Percentiles rank a stretch among this genome's conserved stretches.
These are phyloP conservation scores for Gonapodya sp. DNA, from an alignment of 192 early-diverging fungal genomes.

Conservation along the genomic window DNA sequence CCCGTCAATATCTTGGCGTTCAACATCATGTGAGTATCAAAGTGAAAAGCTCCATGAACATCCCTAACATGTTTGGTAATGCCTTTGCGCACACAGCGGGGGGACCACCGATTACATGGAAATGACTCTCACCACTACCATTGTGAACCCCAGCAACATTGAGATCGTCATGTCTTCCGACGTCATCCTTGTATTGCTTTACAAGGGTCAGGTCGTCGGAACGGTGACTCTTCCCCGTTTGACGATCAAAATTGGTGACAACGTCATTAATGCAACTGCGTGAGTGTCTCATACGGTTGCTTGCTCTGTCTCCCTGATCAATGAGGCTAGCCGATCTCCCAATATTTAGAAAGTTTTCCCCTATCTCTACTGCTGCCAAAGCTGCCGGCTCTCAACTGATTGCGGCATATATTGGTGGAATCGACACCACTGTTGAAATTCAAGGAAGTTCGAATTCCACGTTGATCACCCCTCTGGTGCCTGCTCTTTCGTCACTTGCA, in stretches of 20 bases:
- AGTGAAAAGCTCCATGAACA: too few relatives aligned
- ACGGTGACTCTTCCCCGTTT: slow-evolving; percentile 31
- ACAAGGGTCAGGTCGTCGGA: slow-evolving; percentile 32
- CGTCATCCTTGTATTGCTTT: slow-evolving; percentile 34
- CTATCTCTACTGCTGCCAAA: slow-evolving; percentile 36
- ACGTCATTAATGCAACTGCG: slow-evolving; percentile 27
- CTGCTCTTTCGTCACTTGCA: slow-evolving; percentile 29
- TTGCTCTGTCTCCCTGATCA: too few relatives aligned
- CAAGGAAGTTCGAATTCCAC: slow-evolving; percentile 33
- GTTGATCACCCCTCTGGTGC: slow-evolving; percentile 30
- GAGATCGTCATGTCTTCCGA: slow-evolving; percentile 34
- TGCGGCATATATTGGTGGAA: slow-evolving; percentile 36
- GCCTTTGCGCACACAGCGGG: slow-evolving; percentile 25
- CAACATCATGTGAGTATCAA: neutral
- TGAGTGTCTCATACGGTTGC: too few relatives aligned
- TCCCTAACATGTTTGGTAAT: too few relatives aligned
- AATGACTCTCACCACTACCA: slow-evolving; percentile 28
- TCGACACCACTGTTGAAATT: slow-evolving; percentile 28
- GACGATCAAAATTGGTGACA: slow-evolving; percentile 33
- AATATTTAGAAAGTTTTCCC: neutral
- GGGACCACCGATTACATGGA: slow-evolving; percentile 29
- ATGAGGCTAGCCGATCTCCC: too few relatives aligned
- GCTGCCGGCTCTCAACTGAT: slow-evolving; percentile 33
- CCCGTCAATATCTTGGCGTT: neutral
- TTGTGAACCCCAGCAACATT: slow-evolving; percentile 34